Conservation (phyloP, 192 early-diverging fungal genomes). For the Spizellomyces sp. region DNA sequence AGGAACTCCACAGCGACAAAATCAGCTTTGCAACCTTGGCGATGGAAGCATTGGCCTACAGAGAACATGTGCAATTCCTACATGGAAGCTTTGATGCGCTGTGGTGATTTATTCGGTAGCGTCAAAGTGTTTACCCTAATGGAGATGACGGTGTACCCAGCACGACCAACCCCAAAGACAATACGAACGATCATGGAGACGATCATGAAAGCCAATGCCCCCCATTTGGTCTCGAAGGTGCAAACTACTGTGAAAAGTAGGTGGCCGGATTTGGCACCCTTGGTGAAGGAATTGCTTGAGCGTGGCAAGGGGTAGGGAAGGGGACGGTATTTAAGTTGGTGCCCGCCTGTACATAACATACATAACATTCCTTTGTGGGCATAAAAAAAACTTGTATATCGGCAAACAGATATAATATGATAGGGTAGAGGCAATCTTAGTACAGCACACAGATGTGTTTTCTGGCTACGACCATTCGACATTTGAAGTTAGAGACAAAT, state of each 20-base stretch:
- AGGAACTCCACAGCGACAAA: no score
- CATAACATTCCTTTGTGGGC: no score
- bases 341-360: no score
- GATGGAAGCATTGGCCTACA: constrained; percentile 11
- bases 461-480: no score
- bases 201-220: neutral
- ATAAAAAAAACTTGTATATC: no score
- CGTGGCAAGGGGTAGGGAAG: neutral
- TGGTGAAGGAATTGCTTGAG: constrained; percentile 1
- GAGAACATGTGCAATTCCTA: constrained; percentile 39
- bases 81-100: constrained; percentile 24
- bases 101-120: constrained; percentile 1
- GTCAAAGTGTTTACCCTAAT: constrained; percentile 17
- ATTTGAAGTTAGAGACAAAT: no score
- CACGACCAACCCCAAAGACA: constrained; percentile 29
- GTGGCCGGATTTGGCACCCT: constrained; percentile 10
- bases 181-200: constrained; percentile 1
- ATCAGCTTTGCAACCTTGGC: no score
- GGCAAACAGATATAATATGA: no score
- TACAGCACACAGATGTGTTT: no score
- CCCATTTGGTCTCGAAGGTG: constrained; percentile 6
- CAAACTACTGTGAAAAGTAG: neutral
- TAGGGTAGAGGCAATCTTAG: no score
- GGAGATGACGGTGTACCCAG: neutral
- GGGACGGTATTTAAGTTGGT: no score